These are phyloP conservation scores for Penicillium atrosanguineum DNA, from an alignment of 495 filamentous ascomycete species.

Conservation along the genomic window DNA sequence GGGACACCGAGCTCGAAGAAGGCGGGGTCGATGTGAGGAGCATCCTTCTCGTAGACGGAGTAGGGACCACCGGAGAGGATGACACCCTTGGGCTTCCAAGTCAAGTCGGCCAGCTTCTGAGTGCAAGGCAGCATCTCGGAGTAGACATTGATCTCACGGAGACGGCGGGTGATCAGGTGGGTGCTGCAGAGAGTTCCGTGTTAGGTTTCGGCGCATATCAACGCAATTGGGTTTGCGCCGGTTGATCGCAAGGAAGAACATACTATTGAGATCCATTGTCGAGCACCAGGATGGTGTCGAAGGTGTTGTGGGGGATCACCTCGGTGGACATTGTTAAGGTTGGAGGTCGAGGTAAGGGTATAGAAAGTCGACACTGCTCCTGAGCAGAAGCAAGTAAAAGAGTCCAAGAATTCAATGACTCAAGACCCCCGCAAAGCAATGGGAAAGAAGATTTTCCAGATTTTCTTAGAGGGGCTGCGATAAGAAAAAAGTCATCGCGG, in stretches of 20 bases:
- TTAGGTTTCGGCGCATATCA: slow-evolving; percentile 7
- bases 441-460: slow-evolving; percentile 12
- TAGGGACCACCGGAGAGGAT: slow-evolving; percentile 23
- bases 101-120: slow-evolving; percentile 72
- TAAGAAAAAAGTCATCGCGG: slow-evolving; percentile 5
- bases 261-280: slow-evolving; percentile 31
- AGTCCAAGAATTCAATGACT: neutral
- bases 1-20: slow-evolving; percentile 23
- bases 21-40: slow-evolving; percentile 26
- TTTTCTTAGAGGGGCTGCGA: slow-evolving; percentile 4
- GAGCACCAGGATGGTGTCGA: slow-evolving; percentile 50
- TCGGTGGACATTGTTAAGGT: slow-evolving; percentile 3
- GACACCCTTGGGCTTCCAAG: slow-evolving; percentile 66
- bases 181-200: slow-evolving; percentile 39
- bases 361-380: slow-evolving; percentile 1
- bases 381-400: neutral
- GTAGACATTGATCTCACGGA: slow-evolving; percentile 81
- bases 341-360: neutral
- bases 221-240: slow-evolving; percentile 5
- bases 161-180: slow-evolving; percentile 73
- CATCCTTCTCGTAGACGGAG: slow-evolving; percentile 24
- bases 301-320: slow-evolving; percentile 50
- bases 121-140: slow-evolving; percentile 93
- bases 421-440: slow-evolving; percentile 8
- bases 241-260: slow-evolving; percentile 5